phyloP scores from a whole-genome alignment of 805 yeast genomes.

The Yamadazyma phyllophila region DNA sequence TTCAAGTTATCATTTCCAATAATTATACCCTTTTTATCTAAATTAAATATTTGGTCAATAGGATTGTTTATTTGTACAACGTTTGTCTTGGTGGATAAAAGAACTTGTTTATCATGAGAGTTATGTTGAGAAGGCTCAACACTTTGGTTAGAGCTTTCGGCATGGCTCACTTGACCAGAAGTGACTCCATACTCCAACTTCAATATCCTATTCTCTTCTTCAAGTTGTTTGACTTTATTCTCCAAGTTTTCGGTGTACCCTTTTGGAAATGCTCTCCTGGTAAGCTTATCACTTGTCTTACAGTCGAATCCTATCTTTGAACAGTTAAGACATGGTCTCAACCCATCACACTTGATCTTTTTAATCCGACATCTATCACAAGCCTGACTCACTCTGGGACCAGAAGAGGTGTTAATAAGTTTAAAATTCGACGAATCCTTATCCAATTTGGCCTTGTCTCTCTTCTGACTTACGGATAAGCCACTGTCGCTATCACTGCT shows the following conservation, averaged over 20 bases:
- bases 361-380: slow-evolving; percentile 79
- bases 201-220: slow-evolving; percentile 49
- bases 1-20: slow-evolving; percentile 46
- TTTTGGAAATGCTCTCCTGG: slow-evolving; percentile 75
- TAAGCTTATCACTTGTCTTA: slow-evolving; percentile 67
- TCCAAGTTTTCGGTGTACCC: slow-evolving; percentile 80
- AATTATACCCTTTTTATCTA: slow-evolving; percentile 41
- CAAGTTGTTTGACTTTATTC: slow-evolving; percentile 56
- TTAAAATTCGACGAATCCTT: slow-evolving; percentile 29
- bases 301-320: slow-evolving; percentile 63
- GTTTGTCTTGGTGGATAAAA: neutral
- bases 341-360: slow-evolving; percentile 75
- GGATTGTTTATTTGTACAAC: slow-evolving; percentile 30
- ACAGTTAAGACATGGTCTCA: slow-evolving; percentile 70
- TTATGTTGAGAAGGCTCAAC: neutral
- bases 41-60: slow-evolving; percentile 44
- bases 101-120: neutral
- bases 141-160: neutral
- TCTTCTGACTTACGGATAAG: neutral
- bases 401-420: slow-evolving; percentile 36
- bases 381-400: slow-evolving; percentile 68
- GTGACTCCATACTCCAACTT: slow-evolving; percentile 23
- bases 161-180: neutral
- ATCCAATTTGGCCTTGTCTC: slow-evolving; percentile 12
- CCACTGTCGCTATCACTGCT: slow-evolving; percentile 4